Conservation (phyloP, 139 green algal genomes). For the Tetradesmus lagerheimii region DNA sequence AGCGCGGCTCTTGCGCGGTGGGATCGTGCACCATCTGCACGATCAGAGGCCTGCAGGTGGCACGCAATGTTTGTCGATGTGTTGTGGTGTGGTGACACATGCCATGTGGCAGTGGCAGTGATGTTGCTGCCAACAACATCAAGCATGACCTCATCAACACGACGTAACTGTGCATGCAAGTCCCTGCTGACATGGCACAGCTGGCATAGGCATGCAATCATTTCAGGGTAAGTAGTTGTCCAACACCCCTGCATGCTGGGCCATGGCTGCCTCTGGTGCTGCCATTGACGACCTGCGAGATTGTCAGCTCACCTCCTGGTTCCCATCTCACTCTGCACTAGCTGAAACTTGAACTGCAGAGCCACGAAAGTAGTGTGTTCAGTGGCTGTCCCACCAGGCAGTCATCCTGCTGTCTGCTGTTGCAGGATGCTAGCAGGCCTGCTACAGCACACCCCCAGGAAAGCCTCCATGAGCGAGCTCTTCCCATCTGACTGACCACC, state of each 20-base stretch:
- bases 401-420: not conserved
- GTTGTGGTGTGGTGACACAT: not conserved
- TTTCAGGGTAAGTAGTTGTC: no score
- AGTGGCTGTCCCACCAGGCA: not conserved
- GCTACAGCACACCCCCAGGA: constrained; percentile 78
- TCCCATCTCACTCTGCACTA: not conserved
- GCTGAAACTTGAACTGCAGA: not conserved
- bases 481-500: constrained; percentile 95
- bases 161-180: no score
- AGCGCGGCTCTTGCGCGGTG: constrained; percentile 74
- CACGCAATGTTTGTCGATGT: not conserved
- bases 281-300: not conserved
- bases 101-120: not conserved
- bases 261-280: not conserved
- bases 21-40: constrained; percentile 93
- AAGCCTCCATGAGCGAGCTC: constrained; percentile 89
- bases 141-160: no score
- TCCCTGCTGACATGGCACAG: no score
- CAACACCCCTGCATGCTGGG: no score
- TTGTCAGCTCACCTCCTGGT: not conserved
- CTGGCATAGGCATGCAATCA: no score
- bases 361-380: not conserved
- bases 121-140: no score
- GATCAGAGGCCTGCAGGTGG: constrained; percentile 92
- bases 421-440: constrained; percentile 52